Conservation (phyloP, 768 basidiomycete species). For the Fomitopsis serialis region DNA sequence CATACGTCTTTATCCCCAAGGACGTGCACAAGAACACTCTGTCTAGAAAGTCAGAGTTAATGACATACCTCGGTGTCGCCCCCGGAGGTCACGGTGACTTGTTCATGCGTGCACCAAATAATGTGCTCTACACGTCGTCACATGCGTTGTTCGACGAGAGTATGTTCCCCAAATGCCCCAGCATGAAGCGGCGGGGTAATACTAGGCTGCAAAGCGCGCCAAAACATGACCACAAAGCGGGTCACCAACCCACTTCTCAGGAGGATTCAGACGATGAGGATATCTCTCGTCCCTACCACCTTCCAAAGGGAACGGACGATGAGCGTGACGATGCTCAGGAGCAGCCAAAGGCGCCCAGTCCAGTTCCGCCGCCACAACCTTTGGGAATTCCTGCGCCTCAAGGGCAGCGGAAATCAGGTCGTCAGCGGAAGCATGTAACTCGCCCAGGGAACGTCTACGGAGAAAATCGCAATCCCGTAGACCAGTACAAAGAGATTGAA, state of each 20-base stretch:
- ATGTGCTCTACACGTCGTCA: constrained; percentile 1
- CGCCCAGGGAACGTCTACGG: not conserved
- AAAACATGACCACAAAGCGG: not conserved
- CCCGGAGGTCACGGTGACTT: not conserved
- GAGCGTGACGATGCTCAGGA: not conserved
- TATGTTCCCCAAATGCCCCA: constrained; percentile 4
- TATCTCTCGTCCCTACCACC: not conserved
- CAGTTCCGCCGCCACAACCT: not conserved
- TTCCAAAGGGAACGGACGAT: too few species aligned
- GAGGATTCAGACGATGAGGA: not conserved
- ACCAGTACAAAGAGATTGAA: constrained; percentile 5
- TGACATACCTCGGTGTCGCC: constrained; percentile 15
- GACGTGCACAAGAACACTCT: constrained; percentile 8
- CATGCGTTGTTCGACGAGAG: not conserved
- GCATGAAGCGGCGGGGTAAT: not conserved
- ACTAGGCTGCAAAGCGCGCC: not conserved
- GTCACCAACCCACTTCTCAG: too few species aligned
- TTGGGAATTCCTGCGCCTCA: not conserved
- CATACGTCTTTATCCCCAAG: constrained; percentile 12
- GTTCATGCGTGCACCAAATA: constrained; percentile 6
- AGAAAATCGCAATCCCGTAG: not conserved
- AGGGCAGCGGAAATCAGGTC: constrained; percentile 1
- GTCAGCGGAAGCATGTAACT: too few species aligned
- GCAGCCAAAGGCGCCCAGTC: not conserved
- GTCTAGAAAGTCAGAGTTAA: constrained; percentile 7